These are phyloP conservation scores for Botrytis hyacinthi DNA, from an alignment of 2,329 filamentous ascomycete genomes.

Conservation along the genomic window DNA sequence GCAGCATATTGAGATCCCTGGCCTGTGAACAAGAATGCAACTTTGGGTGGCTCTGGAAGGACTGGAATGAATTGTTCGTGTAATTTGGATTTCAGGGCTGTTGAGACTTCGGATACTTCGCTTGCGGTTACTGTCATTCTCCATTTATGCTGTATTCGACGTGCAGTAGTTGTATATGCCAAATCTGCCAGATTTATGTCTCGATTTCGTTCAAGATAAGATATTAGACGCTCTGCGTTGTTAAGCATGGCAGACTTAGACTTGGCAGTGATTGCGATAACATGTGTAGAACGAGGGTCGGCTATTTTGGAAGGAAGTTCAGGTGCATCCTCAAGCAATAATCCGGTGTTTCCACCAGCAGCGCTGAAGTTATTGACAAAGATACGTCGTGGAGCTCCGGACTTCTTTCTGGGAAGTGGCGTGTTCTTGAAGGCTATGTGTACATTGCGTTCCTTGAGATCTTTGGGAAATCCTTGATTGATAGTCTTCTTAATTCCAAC, in stretches of 20 bases:
- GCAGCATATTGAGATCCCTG: conserved; percentile 22
- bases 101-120: conserved; percentile 41
- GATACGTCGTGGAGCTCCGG: conserved; percentile 33
- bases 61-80: conserved; percentile 21
- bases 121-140: conserved; percentile 49
- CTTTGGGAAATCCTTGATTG: conserved; percentile 37
- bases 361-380: conserved; percentile 48
- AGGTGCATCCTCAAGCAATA: conserved; percentile 38
- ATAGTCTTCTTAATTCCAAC: conserved; percentile 40
- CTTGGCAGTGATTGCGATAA: conserved; percentile 51
- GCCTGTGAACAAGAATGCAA: conserved; percentile 35
- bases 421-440: conserved; percentile 30
- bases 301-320: conserved; percentile 37
- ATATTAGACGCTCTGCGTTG: conserved; percentile 32
- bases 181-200: conserved; percentile 31
- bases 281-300: conserved; percentile 47
- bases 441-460: conserved; percentile 40
- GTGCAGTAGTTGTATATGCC: conserved; percentile 40
- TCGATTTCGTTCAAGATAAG: conserved; percentile 31
- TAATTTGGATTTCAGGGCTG: conserved; percentile 14
- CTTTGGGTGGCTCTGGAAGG: conserved; percentile 27
- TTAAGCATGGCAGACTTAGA: conserved; percentile 31
- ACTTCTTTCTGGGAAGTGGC: conserved; percentile 7
- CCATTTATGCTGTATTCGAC: conserved; percentile 59
- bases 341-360: conserved; percentile 38